A percentile compares a stretch with the other conserved stretches of the same genome.
Conservation (phyloP, 768 basidiomycete species). For the Daedaleopsis nitida region DNA sequence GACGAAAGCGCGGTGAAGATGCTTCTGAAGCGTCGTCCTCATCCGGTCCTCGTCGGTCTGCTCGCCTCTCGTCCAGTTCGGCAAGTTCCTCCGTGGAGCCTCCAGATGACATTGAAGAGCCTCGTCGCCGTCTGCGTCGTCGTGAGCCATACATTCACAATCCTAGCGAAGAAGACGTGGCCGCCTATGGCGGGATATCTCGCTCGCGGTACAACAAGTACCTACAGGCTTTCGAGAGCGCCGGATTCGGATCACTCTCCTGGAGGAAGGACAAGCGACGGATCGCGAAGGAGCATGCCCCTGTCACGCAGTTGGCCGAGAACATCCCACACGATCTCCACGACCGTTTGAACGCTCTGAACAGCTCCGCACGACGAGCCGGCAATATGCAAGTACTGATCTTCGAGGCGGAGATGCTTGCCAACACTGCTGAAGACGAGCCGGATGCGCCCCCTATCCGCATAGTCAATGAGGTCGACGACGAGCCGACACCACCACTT, state of each 20-base stretch:
- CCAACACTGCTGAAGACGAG: constrained; percentile 68
- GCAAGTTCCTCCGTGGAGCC: constrained; percentile 20
- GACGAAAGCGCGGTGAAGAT: constrained; percentile 6
- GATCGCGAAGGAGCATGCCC: constrained; percentile 23
- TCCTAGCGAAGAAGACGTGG: constrained; percentile 8
- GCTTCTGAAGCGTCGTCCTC: constrained; percentile 6
- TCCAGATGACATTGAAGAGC: neutral
- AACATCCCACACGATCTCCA: constrained; percentile 67
- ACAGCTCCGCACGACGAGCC: constrained; percentile 36
- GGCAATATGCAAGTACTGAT: constrained; percentile 50
- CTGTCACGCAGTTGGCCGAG: constrained; percentile 30
- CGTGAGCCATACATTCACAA: constrained; percentile 5
- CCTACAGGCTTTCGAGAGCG: constrained; percentile 8
- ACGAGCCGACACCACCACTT: constrained; percentile 73
- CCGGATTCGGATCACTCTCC: constrained; percentile 21
- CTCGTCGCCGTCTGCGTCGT: constrained; percentile 1
- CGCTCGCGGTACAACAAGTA: neutral
- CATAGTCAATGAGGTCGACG: constrained; percentile 69
- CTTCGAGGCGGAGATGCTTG: constrained; percentile 65
- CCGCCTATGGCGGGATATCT: constrained; percentile 1
- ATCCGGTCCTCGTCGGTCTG: constrained; percentile 15
- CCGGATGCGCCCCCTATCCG: constrained; percentile 67
- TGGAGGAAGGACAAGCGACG: constrained; percentile 22
- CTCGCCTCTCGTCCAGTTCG: constrained; percentile 15
- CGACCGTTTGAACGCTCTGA: constrained; percentile 63